Percentiles rank a stretch among this genome's conserved stretches.
phyloP scores from a whole-genome alignment of 257 asterid species.

The Cynanchum wilfordii region DNA sequence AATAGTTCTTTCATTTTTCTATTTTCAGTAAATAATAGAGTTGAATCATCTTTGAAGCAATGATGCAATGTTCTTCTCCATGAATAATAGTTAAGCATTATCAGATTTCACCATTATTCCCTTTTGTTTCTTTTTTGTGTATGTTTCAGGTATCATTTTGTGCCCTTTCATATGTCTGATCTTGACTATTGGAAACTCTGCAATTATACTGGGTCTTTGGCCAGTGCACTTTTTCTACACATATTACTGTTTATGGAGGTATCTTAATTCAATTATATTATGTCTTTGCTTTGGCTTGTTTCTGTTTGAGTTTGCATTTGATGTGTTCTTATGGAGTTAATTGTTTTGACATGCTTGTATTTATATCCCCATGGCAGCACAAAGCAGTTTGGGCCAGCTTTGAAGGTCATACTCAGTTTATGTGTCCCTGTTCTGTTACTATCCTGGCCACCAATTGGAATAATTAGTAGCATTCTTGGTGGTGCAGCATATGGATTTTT shows the following conservation, averaged over 20 bases:
- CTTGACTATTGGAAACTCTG: constrained; percentile 50
- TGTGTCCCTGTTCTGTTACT: constrained; percentile 37
- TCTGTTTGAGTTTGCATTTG: neutral
- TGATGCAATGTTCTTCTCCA: neutral
- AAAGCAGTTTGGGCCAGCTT: constrained; percentile 62
- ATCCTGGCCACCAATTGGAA: constrained; percentile 60
- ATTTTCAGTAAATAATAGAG: neutral
- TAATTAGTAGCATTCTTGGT: constrained; percentile 43
- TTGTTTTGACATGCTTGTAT: constrained; percentile 6
- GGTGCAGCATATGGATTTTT: constrained; percentile 84
- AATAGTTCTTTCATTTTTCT: neutral
- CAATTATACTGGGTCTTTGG: constrained; percentile 68
- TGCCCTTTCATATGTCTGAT: constrained; percentile 63
- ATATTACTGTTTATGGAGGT: constrained; percentile 73
- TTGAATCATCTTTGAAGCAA: neutral
- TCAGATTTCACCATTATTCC: neutral
- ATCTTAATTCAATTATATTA: constrained; percentile 8
- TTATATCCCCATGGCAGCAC: constrained; percentile 48
- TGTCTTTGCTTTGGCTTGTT: constrained; percentile 3
- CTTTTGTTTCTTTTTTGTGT: neutral
- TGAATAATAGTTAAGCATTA: neutral
- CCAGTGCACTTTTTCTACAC: constrained; percentile 68
- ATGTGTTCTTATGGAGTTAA: constrained; percentile 1
- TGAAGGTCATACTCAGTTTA: constrained; percentile 58
- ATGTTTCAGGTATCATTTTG: constrained; percentile 60